Evolutionary conservation across 768 basidiomycete species (phyloP).

Genomic region (Lactifluus piperatus): DNA sequence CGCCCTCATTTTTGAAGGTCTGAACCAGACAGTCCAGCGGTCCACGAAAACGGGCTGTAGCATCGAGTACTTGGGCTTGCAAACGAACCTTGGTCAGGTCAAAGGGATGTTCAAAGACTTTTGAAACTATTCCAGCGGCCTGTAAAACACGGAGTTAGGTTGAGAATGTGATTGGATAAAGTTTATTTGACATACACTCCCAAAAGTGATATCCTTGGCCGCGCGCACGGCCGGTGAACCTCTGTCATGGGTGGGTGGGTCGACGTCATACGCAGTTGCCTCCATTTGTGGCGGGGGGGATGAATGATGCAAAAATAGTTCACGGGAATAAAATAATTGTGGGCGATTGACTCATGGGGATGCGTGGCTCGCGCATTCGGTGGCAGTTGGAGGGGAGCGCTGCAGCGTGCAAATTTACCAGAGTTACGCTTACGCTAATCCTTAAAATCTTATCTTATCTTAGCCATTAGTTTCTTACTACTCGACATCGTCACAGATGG

Average conservation of each 20-base stretch:
- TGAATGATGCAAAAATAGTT: background rate
- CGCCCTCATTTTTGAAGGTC: conserved; percentile 75
- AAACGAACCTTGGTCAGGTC: conserved; percentile 93
- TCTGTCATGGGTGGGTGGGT: conserved; percentile 7
- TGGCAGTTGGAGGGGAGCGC: background rate
- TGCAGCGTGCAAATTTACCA: too few species aligned
- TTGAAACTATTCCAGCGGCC: conserved; percentile 82
- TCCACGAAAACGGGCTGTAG: conserved; percentile 64
- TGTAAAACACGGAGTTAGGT: conserved; percentile 24
- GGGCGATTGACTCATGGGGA: background rate
- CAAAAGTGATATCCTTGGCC: conserved; percentile 25
- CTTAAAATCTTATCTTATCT: conserved; percentile 1
- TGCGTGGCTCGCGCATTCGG: background rate
- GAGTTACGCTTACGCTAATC: background rate
- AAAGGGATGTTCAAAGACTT: conserved; percentile 90
- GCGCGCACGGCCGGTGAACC: conserved; percentile 21
- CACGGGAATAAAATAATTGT: background rate
- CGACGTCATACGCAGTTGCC: conserved; percentile 19
- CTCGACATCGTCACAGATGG: too few species aligned
- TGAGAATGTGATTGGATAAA: background rate
- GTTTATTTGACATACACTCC: conserved; percentile 21
- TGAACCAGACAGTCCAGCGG: conserved; percentile 80
- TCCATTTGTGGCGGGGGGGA: conserved; percentile 18
- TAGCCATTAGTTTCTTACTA: background rate
- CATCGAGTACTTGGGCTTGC: conserved; percentile 80